Conservation (phyloP, 495 filamentous ascomycete genomes). For the Penicillium coffeae region DNA sequence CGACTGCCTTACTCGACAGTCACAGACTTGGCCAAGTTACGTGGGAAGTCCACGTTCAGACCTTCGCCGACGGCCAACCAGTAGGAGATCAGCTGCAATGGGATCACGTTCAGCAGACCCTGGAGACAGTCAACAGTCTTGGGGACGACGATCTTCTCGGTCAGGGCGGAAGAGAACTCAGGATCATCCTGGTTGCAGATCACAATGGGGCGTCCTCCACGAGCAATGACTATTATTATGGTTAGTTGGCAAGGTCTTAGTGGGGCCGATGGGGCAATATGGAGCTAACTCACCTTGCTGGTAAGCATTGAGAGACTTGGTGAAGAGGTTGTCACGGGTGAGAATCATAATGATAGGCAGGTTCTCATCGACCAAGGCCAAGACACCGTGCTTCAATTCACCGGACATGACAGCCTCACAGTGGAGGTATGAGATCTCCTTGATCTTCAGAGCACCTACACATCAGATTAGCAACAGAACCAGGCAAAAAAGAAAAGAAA, state of each 20-base stretch:
- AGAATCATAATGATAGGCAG: conserved; percentile 99
- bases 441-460: conserved; percentile 87
- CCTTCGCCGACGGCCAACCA: conserved; percentile 97
- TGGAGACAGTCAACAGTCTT: conserved; percentile 93
- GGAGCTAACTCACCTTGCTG: conserved; percentile 73
- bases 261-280: not conserved
- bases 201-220: conserved; percentile 90
- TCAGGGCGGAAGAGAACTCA: conserved; percentile 81
- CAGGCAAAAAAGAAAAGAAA: not conserved
- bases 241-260: not conserved
- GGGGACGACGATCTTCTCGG: conserved; percentile 96
- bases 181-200: conserved; percentile 91
- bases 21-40: conserved; percentile 97
- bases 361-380: conserved; percentile 96
- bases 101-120: conserved; percentile 95
- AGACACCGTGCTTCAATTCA: conserved; percentile 96
- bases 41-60: conserved; percentile 94
- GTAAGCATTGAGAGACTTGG: conserved; percentile 96
- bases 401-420: conserved; percentile 99
- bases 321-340: conserved; percentile 90
- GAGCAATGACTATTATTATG: conserved; percentile 71
- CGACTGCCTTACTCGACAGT: conserved; percentile 77
- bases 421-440: conserved; percentile 99
- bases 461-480: conserved; percentile 1
- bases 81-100: conserved; percentile 94